These are phyloP conservation scores for Rubia tinctorum DNA, from an alignment of 305 asterid species.

Conservation along the genomic window DNA sequence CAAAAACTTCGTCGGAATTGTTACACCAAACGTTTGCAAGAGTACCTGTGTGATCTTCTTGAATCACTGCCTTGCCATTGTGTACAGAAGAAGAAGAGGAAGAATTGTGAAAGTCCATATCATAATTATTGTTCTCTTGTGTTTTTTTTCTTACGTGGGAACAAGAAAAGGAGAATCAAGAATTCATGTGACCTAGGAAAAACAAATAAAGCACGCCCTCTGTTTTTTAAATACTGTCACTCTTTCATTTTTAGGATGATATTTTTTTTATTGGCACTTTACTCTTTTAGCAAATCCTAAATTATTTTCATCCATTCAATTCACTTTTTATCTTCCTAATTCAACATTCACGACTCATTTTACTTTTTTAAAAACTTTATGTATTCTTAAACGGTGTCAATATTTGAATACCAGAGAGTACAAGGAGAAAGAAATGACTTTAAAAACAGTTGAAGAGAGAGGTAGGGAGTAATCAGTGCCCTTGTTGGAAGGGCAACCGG, in stretches of 20 bases:
- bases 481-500: slow-evolving; percentile 4
- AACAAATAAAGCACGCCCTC: neutral
- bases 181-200: neutral
- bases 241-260: too few relatives aligned
- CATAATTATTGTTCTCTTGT: neutral
- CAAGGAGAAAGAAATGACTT: slow-evolving; percentile 7
- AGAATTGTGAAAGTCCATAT: neutral
- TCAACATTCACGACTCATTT: too few relatives aligned
- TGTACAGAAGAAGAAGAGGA: neutral
- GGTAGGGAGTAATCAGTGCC: neutral
- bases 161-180: neutral
- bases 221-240: too few relatives aligned
- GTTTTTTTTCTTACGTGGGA: neutral
- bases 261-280: too few relatives aligned
- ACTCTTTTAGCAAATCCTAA: too few relatives aligned
- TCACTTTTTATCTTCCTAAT: too few relatives aligned
- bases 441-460: neutral
- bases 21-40: neutral
- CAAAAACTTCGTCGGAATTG: neutral
- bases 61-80: neutral
- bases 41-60: neutral
- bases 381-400: too few relatives aligned
- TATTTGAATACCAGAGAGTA: neutral
- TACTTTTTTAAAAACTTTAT: too few relatives aligned
- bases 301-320: too few relatives aligned